phyloP scores from a whole-genome alignment of 2,329 filamentous ascomycete genomes.

The Colletotrichum falcatum region DNA sequence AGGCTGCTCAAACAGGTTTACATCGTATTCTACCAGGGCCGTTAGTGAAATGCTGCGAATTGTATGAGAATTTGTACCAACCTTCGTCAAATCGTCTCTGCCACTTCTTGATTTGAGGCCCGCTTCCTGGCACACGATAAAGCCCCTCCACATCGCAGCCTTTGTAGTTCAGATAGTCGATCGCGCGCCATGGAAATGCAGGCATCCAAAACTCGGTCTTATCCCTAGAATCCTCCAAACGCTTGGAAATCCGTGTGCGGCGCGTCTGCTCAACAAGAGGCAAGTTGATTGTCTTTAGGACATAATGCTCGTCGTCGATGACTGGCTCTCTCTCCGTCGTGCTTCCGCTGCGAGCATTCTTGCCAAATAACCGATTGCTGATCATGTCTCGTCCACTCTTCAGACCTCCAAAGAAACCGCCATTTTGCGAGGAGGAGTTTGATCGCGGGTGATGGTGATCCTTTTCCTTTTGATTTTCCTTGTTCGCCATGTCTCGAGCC shows the following conservation, averaged over 20 bases:
- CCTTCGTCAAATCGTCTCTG: constrained; percentile 90
- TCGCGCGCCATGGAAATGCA: constrained; percentile 92
- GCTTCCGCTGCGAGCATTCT: constrained; percentile 78
- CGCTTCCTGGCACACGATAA: constrained; percentile 92
- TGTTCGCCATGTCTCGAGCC: constrained; percentile 58
- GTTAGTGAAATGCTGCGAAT: constrained; percentile 46
- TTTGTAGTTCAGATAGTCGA: constrained; percentile 96
- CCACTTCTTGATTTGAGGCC: constrained; percentile 92
- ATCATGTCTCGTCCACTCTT: constrained; percentile 83
- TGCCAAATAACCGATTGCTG: constrained; percentile 85
- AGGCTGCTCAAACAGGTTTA: constrained; percentile 88
- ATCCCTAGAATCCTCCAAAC: constrained; percentile 86
- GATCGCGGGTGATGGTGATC: constrained; percentile 55
- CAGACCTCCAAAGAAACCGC: constrained; percentile 79
- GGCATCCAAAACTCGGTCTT: constrained; percentile 99
- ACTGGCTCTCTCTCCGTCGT: constrained; percentile 73
- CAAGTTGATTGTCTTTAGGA: constrained; percentile 85
- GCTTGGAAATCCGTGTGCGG: constrained; percentile 90
- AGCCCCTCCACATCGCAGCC: constrained; percentile 93
- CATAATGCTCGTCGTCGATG: constrained; percentile 85
- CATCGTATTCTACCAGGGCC: constrained; percentile 75
- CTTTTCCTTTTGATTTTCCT: constrained; percentile 47
- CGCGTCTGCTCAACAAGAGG: constrained; percentile 90
- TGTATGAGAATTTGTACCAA: constrained; percentile 48
- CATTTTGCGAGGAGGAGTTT: constrained; percentile 67